Conservation (phyloP, 106 monocot genomes). For the Dendrobium nobile region DNA sequence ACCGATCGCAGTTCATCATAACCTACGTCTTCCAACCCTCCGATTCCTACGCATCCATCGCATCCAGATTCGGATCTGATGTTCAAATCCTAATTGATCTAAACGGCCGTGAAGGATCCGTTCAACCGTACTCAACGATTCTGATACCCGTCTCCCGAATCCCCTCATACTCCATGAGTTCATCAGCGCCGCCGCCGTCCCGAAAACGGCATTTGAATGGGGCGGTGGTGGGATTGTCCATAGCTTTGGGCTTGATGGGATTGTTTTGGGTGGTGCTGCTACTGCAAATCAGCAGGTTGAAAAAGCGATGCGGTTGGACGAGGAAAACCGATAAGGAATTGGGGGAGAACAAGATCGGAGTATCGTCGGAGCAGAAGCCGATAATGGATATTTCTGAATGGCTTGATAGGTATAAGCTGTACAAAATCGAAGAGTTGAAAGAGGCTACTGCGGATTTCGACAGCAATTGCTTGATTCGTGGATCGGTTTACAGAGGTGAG, state of each 20-base stretch:
- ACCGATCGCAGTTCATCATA: slow-evolving; percentile 13
- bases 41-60: slow-evolving; percentile 48
- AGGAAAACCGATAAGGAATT: neutral
- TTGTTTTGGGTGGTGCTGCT: slow-evolving; percentile 15
- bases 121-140: slow-evolving; percentile 20
- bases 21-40: slow-evolving; percentile 52
- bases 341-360: neutral
- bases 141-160: slow-evolving; percentile 36
- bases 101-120: slow-evolving; percentile 25
- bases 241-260: slow-evolving; percentile 37
- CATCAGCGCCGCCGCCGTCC: neutral
- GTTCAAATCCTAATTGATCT: slow-evolving; percentile 21
- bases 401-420: slow-evolving; percentile 75
- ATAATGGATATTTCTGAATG: slow-evolving; percentile 61
- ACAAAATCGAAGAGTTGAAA: slow-evolving; percentile 42
- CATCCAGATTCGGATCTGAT: slow-evolving; percentile 41
- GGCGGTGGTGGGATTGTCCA: slow-evolving; percentile 28
- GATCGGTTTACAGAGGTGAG: slow-evolving; percentile 57
- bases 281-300: slow-evolving; percentile 9
- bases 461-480: slow-evolving; percentile 29
- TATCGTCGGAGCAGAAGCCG: slow-evolving; percentile 22
- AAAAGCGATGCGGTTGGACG: slow-evolving; percentile 9
- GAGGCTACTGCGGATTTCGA: slow-evolving; percentile 62
- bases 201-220: slow-evolving; percentile 6
- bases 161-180: slow-evolving; percentile 26